Base-by-base conservation (phyloP, 306 rosid species). In the Fagus crenata region DNA sequence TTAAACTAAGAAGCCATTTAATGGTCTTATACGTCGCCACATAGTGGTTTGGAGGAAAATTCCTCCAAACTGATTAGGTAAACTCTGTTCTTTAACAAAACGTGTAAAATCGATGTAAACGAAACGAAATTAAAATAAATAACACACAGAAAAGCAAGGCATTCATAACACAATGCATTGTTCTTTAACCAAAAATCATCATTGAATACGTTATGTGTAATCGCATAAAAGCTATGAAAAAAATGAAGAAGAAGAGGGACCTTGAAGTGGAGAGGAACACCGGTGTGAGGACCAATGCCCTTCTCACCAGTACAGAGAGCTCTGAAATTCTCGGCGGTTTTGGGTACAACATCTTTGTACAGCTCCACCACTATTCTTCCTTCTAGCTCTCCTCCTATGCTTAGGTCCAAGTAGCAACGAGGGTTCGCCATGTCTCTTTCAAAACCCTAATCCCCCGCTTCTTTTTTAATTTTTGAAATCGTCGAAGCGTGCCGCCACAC, bases 291-390 rank as follows among this genome's bases (percentile, higher is more conserved):
- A 22, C 63, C 90, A 70, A 85, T 72, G 79, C 97, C 96, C 46
- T 80, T 85, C 60, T 90, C 91, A 14, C 97, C 94, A 2, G 92
- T 92, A 58, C 97, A 92, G 2, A 92, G 90, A 53, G 90, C 93
- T 53, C 93, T 68, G 85, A 92, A 92, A 82, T 92, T 92, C 78
- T 88, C 89, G 4, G 96, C 93, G 15, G 97, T 92, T 81, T 83
- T 92, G 75, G 97, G 97, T 1, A 88, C 97, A 28, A 89, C 77
- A 42, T 92, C 89, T 54, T 61, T 72, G 85, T 75, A 90, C 56
- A 92, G 91, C 58, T 92, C 97, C 1, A 92, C 60, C 7, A 92
- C 85, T 35, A 92, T 81, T 37, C 97, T 84, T 0, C 97, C 97
- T 55, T 90, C 95, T 2, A 87, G 64, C 68, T 90, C 97, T 1